Base-by-base conservation (phyloP, 495 filamentous ascomycete genomes). In the Neurospora tetrasperma region DNA sequence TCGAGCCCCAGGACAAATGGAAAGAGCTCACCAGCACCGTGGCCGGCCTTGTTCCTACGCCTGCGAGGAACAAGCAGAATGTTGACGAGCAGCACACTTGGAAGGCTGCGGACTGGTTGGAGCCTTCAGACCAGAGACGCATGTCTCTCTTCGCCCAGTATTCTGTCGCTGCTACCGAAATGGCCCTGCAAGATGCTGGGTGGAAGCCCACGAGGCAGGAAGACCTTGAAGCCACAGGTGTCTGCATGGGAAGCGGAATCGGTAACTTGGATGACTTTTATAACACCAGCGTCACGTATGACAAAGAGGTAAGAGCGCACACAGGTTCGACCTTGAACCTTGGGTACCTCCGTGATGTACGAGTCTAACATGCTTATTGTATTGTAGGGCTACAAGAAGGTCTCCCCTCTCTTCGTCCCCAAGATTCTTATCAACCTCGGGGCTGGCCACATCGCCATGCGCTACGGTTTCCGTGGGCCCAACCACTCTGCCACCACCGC, bases 231-330 rank as follows among this genome's bases (percentile, higher is more conserved):
- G 86, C 85, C 72, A 93, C 94, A 83, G 96, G 96, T 2, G 90
- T 98, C 7, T 97, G 94, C 77, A 83, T 99, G 20, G 96, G 96
- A n/a, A 97, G 94, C 66, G 96, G 96, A 4, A 98, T 99, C 77
- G 96, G 96, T 8, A 97, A 93, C 78, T 87, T 99, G 44, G 92
- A 96, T 31, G 94, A 97, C 75, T 87, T 96, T 10, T 97, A 95
- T 81, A 82, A 90, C 73, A 95, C 94, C 2, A 93, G 91, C 54
- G 79, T 97, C 59, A 88, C 88, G 3, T 96, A 91, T 82, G 86
- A 92, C 46, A 86, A 88, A 83, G 89, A 90, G 73, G 94, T 94
- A 75, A 83, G 88, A 48, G 62, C 14, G 20, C 42, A 46, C 43
- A 46, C 23, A 20, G 10, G 31, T 4, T 31, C 16, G 70, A 41